Conservation (phyloP, 495 filamentous ascomycete genomes). For the Lepidopterella palustris region DNA sequence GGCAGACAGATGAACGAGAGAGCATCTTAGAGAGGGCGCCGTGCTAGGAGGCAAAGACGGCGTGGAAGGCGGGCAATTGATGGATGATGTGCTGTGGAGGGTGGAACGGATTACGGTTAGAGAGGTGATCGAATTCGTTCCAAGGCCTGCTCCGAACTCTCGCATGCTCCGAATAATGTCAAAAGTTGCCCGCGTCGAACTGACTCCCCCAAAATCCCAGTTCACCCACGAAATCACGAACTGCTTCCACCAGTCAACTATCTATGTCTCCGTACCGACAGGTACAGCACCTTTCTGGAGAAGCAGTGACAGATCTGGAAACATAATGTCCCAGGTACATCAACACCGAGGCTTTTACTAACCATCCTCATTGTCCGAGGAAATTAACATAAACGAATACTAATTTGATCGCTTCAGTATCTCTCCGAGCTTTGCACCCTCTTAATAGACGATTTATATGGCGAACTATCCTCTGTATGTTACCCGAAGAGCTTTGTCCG, state of each 20-base stretch:
- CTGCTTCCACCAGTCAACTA: slow-evolving; percentile 5
- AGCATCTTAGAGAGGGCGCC: slow-evolving; percentile 62
- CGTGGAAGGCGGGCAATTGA: slow-evolving; percentile 14
- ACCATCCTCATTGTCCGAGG: not conserved
- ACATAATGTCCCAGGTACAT: slow-evolving; percentile 51
- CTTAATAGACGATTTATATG: slow-evolving; percentile 81
- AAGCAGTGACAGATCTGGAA: slow-evolving; percentile 16
- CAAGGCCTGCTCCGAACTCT: too few species aligned
- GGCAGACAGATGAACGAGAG: slow-evolving; percentile 71
- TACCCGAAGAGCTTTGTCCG: too few species aligned
- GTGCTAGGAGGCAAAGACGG: slow-evolving; percentile 7
- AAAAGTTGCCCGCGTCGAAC: too few species aligned
- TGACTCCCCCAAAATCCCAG: not conserved
- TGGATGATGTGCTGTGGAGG: slow-evolving; percentile 9
- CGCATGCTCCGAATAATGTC: too few species aligned
- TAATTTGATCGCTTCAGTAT: slow-evolving; percentile 22
- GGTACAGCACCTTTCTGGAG: slow-evolving; percentile 8
- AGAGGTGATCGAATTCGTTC: too few species aligned
- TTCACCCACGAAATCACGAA: not conserved
- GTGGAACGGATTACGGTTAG: not conserved
- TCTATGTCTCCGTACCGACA: slow-evolving; percentile 1
- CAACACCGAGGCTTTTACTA: not conserved
- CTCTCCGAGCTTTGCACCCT: slow-evolving; percentile 75
- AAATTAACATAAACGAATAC: slow-evolving; percentile 11
- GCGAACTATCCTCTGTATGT: slow-evolving; percentile 84